phyloP scores from a whole-genome alignment of 225 moss, liverwort and hornwort genomes.

The Thuidium tamariscinum region DNA sequence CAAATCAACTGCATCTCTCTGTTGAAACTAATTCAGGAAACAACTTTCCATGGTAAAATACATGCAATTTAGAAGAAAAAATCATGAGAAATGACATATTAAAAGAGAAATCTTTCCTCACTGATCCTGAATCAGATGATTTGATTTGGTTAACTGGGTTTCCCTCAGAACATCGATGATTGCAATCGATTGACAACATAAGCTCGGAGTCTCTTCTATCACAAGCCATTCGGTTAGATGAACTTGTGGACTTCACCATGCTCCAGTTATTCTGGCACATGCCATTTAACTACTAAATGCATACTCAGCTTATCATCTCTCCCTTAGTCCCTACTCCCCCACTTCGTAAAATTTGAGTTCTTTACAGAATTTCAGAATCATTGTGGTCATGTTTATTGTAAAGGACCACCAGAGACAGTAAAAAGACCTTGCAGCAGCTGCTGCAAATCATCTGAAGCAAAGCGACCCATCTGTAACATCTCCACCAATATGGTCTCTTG shows the following conservation, averaged over 20 bases:
- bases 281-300: not conserved
- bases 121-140: not conserved
- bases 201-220: not conserved
- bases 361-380: not conserved
- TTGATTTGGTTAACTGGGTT: not conserved
- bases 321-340: not conserved
- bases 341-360: not conserved
- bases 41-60: not conserved
- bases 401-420: conserved; percentile 30
- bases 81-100: not conserved
- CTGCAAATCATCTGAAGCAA: conserved; percentile 84
- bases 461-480: conserved; percentile 83
- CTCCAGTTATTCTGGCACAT: not conserved
- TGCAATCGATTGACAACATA: not conserved
- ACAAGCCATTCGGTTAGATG: not conserved
- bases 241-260: not conserved
- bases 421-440: conserved; percentile 79
- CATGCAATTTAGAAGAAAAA: not conserved
- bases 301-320: not conserved
- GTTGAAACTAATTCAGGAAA: not conserved
- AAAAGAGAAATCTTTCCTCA: not conserved
- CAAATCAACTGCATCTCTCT: not conserved
- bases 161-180: not conserved
- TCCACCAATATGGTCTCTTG: conserved; percentile 81
- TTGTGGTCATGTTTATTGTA: not conserved